These are phyloP conservation scores for Cercospora berteroae DNA, from an alignment of 2,329 filamentous ascomycete genomes.

Conservation along the genomic window DNA sequence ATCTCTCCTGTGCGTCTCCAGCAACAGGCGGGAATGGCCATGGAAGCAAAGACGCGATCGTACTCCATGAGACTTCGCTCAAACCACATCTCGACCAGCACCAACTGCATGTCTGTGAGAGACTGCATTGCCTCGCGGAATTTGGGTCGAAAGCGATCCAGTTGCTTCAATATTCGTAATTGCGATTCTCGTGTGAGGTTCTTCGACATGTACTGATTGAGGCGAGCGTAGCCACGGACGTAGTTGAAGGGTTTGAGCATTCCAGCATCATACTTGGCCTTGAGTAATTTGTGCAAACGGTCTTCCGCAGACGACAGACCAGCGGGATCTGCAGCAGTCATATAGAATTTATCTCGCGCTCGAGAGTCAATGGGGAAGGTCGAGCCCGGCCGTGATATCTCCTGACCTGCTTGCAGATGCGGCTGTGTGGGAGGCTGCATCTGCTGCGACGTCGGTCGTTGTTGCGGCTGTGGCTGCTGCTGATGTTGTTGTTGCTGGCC, in stretches of 20 bases:
- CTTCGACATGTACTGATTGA: conserved; percentile 88
- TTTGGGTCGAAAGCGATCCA: conserved; percentile 90
- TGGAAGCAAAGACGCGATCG: conserved; percentile 95
- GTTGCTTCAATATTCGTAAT: conserved; percentile 85
- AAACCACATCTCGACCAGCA: conserved; percentile 99
- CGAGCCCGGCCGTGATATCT: conserved; percentile 61
- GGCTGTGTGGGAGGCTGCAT: conserved; percentile 10
- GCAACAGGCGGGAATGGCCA: conserved; percentile 97
- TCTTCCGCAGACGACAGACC: conserved; percentile 85
- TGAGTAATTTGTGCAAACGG: conserved; percentile 89
- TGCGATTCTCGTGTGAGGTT: conserved; percentile 80
- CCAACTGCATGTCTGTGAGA: conserved; percentile 88
- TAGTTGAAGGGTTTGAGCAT: conserved; percentile 97
- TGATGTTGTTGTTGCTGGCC: not conserved
- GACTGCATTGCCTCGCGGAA: conserved; percentile 93
- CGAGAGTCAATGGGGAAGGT: conserved; percentile 63
- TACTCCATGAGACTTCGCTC: conserved; percentile 96
- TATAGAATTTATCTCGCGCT: conserved; percentile 83
- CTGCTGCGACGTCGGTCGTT: not conserved
- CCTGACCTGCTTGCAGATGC: conserved; percentile 47
- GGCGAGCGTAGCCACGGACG: conserved; percentile 86
- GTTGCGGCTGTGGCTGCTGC: not conserved
- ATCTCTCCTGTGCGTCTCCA: conserved; percentile 97
- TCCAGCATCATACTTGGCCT: conserved; percentile 93
- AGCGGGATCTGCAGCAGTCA: conserved; percentile 92